Conservation (phyloP, 1,284 basidiomycete genomes). For the Ustilago cynodontis region DNA sequence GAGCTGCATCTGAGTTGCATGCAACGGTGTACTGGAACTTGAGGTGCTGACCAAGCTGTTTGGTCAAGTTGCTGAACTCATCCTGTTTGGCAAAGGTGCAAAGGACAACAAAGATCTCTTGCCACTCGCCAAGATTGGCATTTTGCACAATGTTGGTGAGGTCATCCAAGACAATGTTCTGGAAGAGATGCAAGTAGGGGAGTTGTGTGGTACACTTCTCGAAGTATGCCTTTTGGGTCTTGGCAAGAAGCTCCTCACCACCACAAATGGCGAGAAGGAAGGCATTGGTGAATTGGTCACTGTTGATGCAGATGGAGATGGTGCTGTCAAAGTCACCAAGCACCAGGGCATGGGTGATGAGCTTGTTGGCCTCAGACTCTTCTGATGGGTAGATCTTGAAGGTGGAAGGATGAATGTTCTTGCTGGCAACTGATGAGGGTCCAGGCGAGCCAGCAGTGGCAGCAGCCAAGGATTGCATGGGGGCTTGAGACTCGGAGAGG, state of each 20-base stretch:
- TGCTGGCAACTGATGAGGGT: conserved; percentile 82
- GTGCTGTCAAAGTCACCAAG: conserved; percentile 94
- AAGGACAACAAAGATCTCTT: conserved; percentile 94
- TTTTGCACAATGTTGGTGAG: conserved; percentile 94
- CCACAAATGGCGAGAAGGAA: conserved; percentile 92
- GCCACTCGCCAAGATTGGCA: conserved; percentile 93
- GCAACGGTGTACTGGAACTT: conserved; percentile 81
- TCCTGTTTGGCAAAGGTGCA: conserved; percentile 91
- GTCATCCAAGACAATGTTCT: conserved; percentile 93
- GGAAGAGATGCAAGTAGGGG: conserved; percentile 93
- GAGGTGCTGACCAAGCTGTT: conserved; percentile 90
- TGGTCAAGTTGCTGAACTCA: conserved; percentile 86
- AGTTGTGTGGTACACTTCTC: conserved; percentile 80
- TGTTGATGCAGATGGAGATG: conserved; percentile 89
- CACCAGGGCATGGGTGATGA: conserved; percentile 92
- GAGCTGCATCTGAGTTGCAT: conserved; percentile 34
- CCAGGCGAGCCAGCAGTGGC: conserved; percentile 71
- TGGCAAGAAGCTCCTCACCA: conserved; percentile 86
- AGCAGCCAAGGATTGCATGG: conserved; percentile 70
- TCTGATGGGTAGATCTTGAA: conserved; percentile 93
- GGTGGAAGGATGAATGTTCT: conserved; percentile 75
- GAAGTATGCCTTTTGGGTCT: conserved; percentile 94
- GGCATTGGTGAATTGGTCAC: conserved; percentile 92
- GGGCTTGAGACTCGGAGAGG: conserved; percentile 74
- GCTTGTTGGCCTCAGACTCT: conserved; percentile 86